phyloP scores from a whole-genome alignment of 1,139 yeast genomes.

The Geotrichum candidum region DNA sequence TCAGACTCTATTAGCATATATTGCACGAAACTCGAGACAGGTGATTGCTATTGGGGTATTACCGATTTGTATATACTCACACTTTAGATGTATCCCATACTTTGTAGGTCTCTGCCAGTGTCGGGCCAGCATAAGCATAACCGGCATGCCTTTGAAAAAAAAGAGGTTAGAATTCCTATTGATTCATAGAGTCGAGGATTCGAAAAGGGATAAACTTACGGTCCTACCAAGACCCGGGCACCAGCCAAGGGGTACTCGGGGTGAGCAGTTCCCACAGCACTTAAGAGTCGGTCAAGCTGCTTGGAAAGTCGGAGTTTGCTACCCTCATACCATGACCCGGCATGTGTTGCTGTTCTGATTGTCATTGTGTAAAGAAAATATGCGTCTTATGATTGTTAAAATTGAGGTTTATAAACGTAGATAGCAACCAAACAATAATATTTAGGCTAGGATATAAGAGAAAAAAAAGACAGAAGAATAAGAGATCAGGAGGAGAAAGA shows the following conservation, averaged over 20 bases:
- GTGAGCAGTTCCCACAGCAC: conserved; percentile 22
- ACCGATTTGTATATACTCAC: conserved; percentile 18
- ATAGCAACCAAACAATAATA: not conserved
- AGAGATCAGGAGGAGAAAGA: not conserved
- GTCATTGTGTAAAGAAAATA: conserved; percentile 26
- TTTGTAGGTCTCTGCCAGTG: conserved; percentile 71
- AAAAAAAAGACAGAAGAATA: no score
- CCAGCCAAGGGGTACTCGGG: conserved; percentile 39
- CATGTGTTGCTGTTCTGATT: conserved; percentile 66
- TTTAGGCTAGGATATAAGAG: not conserved
- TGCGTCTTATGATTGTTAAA: not conserved
- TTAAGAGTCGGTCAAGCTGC: conserved; percentile 47
- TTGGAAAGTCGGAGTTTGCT: conserved; percentile 40
- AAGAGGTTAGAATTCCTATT: not conserved
- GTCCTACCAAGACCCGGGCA: conserved; percentile 57
- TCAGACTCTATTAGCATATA: not conserved
- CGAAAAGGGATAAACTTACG: conserved; percentile 32
- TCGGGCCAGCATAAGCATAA: conserved; percentile 69
- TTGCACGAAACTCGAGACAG: not conserved
- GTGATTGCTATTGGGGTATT: not conserved
- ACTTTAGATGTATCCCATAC: conserved; percentile 57
- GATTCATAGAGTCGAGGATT: not conserved
- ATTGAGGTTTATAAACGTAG: not conserved
- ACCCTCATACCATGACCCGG: conserved; percentile 81
- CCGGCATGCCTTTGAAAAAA: conserved; percentile 66